phyloP scores from a whole-genome alignment of 768 basidiomycete genomes.

The Mycena vulgaris region DNA sequence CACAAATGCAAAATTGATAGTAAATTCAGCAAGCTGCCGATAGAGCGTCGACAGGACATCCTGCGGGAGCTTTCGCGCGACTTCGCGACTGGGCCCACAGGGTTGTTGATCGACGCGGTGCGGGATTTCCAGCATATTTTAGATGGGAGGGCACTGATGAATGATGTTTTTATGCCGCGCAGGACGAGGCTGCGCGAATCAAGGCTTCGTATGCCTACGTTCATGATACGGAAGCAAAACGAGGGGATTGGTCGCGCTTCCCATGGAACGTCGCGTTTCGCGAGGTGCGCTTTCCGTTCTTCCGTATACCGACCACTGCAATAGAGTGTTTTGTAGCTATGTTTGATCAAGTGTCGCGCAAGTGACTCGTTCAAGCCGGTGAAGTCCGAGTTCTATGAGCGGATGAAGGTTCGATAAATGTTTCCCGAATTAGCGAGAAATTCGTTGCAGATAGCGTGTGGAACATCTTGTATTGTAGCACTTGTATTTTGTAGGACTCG shows the following conservation, averaged over 20 bases:
- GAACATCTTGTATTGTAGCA: constrained; percentile 13
- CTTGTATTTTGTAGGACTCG: neutral
- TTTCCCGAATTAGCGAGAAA: constrained; percentile 13
- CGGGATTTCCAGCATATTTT: neutral
- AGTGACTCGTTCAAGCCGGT: constrained; percentile 57
- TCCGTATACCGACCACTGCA: neutral
- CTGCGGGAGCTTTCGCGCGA: constrained; percentile 62
- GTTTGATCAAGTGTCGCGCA: constrained; percentile 63
- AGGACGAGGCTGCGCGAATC: constrained; percentile 52
- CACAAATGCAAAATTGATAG: constrained; percentile 46
- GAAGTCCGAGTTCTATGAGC: constrained; percentile 61
- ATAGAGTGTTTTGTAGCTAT: constrained; percentile 14
- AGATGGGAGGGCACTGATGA: neutral
- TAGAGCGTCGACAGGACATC: constrained; percentile 67
- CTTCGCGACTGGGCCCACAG: constrained; percentile 51
- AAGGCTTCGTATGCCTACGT: constrained; percentile 73
- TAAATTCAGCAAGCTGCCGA: constrained; percentile 55
- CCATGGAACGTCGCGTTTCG: constrained; percentile 69
- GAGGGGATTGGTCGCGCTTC: constrained; percentile 51
- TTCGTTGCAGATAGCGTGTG: neutral
- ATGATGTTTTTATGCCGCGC: neutral
- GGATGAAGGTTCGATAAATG: constrained; percentile 55
- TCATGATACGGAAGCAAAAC: constrained; percentile 49
- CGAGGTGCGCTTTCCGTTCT: constrained; percentile 53
- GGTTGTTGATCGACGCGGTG: constrained; percentile 47